Evolutionary conservation across 2,329 filamentous ascomycete species (phyloP).

Genomic region (Sporothrix inflata): DNA sequence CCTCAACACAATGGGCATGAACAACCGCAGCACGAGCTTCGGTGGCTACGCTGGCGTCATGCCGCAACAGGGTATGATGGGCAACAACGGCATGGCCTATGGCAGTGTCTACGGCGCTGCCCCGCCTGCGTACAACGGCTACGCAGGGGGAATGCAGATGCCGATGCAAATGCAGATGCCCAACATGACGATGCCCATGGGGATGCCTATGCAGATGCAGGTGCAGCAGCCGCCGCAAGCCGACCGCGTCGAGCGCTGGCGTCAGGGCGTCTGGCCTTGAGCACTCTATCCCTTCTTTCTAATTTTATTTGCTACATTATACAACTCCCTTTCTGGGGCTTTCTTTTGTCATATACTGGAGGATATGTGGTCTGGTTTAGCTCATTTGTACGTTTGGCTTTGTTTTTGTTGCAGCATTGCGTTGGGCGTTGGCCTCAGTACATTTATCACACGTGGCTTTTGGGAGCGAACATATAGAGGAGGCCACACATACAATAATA

Average conservation of each 20-base stretch:
- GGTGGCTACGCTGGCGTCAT: constrained; percentile 19
- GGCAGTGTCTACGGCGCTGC: not conserved
- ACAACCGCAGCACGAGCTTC: constrained; percentile 8
- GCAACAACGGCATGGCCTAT: constrained; percentile 12
- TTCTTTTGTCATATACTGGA: constrained; percentile 6
- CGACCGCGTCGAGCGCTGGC: constrained; percentile 44
- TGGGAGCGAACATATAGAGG: constrained; percentile 3
- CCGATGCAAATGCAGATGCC: constrained; percentile 23
- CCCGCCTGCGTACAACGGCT: not conserved
- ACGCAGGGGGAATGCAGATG: constrained; percentile 20
- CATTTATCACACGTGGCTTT: not conserved
- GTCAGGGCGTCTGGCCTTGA: constrained; percentile 39
- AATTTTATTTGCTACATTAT: not conserved
- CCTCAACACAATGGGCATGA: not conserved
- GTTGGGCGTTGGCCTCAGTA: constrained; percentile 18
- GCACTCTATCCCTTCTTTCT: not conserved
- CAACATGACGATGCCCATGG: constrained; percentile 10
- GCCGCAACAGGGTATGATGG: constrained; percentile 12
- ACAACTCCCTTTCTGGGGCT: not conserved
- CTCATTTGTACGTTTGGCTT: not conserved
- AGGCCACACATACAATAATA: not conserved
- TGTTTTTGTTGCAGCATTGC: constrained; percentile 4
- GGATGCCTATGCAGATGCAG: constrained; percentile 31
- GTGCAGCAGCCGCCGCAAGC: constrained; percentile 36
- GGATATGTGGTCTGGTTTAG: not conserved